Base-by-base conservation (phyloP, 1,284 basidiomycete species). In the Kwoniella shivajii region DNA sequence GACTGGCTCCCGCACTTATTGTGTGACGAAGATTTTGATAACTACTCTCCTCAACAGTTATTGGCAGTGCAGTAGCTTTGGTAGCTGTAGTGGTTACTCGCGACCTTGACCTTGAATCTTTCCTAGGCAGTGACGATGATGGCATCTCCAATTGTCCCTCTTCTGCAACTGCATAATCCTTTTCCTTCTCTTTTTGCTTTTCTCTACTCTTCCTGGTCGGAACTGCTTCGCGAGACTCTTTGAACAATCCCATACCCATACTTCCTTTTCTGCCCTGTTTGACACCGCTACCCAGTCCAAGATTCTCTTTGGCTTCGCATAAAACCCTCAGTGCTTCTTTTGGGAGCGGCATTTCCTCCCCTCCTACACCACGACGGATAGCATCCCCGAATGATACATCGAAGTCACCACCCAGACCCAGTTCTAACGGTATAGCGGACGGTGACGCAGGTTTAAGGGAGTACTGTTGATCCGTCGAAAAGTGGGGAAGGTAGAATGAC, bases 221-320 rank as follows among this genome's bases (percentile, higher is more conserved):
- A 56, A 56, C 63, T 53, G 36, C 67, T 67, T 47, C 45, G 22
- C 45, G 33, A 6, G 45, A 47, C 64, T 78, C 77, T 55, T 72
- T 75, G 67, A 79, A 79, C 45, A 79, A 51, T n/a, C 78, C 78
- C 73, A 79, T 74, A 2, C 77, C 78, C 39, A 79, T 72, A 59
- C 73, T 75, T 38, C 74, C 77, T 61, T 79, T 79, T 37, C 78
- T 61, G 6, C 75, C 77, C 26, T 72, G 69, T 57, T 78, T 78
- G 18, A 65, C 65, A 26, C 50, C 34, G n/a, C 61, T 56, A 20
- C 65, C 50, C 18, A 60, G 38, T 30, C 68, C 66, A 43, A 71
- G 52, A 57, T 66, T 69, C 48, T 71, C 73, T 55, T 76, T 75
- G 16, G 72, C 76, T 53, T 78, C 71, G 20, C 50, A 71, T 10